Evolutionary conservation across 805 yeast genomes (phyloP).

Genomic region (Zygotorulaspora florentina): DNA sequence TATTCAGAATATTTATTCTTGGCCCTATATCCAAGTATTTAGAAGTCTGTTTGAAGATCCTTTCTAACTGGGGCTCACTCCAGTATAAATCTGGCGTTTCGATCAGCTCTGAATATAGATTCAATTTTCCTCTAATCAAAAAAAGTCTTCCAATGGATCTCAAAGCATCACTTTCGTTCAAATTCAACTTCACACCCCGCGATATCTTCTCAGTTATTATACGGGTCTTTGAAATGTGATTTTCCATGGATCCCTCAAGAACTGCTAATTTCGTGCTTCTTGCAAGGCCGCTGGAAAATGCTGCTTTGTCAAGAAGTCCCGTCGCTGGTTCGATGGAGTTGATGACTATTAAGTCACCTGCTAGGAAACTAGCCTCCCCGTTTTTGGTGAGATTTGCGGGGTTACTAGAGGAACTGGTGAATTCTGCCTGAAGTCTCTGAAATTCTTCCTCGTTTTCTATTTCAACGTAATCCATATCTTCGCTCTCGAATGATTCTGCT

Average conservation of each 20-base stretch:
- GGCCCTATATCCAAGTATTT: constrained; percentile 70
- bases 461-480: constrained; percentile 79
- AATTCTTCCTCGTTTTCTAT: constrained; percentile 17
- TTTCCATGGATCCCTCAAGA: constrained; percentile 67
- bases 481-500: constrained; percentile 58
- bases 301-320: constrained; percentile 69
- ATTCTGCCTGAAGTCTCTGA: constrained; percentile 10
- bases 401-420: background rate
- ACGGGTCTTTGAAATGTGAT: constrained; percentile 59
- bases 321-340: constrained; percentile 45
- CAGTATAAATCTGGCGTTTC: constrained; percentile 93
- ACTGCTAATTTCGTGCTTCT: constrained; percentile 83
- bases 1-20: constrained; percentile 72
- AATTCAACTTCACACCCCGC: constrained; percentile 49
- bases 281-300: constrained; percentile 83
- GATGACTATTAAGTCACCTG: constrained; percentile 70
- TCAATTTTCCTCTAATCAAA: constrained; percentile 73
- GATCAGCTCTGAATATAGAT: constrained; percentile 79
- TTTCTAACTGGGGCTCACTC: constrained; percentile 84
- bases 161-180: constrained; percentile 59
- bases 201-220: constrained; percentile 63
- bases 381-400: constrained; percentile 4
- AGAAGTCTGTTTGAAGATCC: constrained; percentile 67
- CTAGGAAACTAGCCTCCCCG: constrained; percentile 42
- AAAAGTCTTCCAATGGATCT: constrained; percentile 70